Percentiles rank a stretch among this genome's conserved stretches.
These are phyloP conservation scores for Camelina laxa DNA, from an alignment of 345 rosid species.

Conservation along the genomic window DNA sequence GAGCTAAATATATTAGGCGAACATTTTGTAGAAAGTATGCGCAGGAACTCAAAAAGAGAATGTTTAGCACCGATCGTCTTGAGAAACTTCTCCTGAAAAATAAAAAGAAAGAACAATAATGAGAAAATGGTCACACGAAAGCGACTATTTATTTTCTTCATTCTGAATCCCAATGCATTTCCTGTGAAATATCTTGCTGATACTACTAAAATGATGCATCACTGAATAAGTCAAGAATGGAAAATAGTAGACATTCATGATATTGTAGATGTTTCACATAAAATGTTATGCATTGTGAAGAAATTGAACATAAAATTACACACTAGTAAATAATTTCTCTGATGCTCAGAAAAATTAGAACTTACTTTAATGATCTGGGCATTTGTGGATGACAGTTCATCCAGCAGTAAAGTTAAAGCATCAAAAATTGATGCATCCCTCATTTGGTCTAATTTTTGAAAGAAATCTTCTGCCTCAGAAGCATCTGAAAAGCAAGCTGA, in stretches of 20 bases:
- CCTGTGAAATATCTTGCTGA: slow-evolving; percentile 23
- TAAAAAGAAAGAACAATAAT: slow-evolving; percentile 19
- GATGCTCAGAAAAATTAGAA: slow-evolving; percentile 28
- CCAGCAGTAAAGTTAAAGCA: slow-evolving; percentile 58
- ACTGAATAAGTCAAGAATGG: slow-evolving; percentile 11
- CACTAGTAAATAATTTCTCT: slow-evolving; percentile 1
- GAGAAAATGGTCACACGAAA: slow-evolving; percentile 12
- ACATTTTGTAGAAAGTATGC: slow-evolving; percentile 72
- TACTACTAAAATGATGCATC: slow-evolving; percentile 19
- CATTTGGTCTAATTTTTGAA: slow-evolving; percentile 66
- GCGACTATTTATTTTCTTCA: slow-evolving; percentile 22
- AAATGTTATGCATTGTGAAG: slow-evolving; percentile 25
- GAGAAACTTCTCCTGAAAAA: slow-evolving; percentile 74
- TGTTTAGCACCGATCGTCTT: slow-evolving; percentile 69
- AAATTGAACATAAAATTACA: slow-evolving; percentile 18
- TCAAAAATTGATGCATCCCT: slow-evolving; percentile 65
- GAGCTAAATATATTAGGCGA: slow-evolving; percentile 69
- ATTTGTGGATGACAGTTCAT: slow-evolving; percentile 48
- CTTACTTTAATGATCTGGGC: slow-evolving; percentile 58
- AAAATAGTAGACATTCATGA: slow-evolving; percentile 19
- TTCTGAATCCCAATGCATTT: slow-evolving; percentile 23
- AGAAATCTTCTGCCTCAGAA: slow-evolving; percentile 70
- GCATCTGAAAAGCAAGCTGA: slow-evolving; percentile 81
- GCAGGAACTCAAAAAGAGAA: slow-evolving; percentile 69
- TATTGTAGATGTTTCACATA: slow-evolving; percentile 18